Evolutionary conservation across 2,329 filamentous ascomycete species (phyloP).

Genomic region (Claviceps sp.): DNA sequence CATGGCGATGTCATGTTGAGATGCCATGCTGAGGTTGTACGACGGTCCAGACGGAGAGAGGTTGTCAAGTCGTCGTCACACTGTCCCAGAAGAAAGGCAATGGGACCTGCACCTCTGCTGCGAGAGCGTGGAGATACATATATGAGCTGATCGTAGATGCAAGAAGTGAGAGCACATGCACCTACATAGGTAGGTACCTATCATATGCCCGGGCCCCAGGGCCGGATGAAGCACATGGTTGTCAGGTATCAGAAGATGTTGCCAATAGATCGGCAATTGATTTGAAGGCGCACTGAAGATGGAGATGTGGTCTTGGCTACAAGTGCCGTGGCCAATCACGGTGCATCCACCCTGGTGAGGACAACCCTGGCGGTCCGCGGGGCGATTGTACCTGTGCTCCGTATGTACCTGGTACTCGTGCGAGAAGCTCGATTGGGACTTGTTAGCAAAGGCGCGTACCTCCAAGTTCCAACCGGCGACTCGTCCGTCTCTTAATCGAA

Average conservation of each 20-base stretch:
- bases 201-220: background rate
- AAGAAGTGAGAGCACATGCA: background rate
- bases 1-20: background rate
- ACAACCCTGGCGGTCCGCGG: too few relatives aligned
- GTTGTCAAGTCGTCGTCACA: background rate
- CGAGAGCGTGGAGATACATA: background rate
- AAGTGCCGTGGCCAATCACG: background rate
- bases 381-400: too few relatives aligned
- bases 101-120: background rate
- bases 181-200: background rate
- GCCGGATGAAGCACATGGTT: background rate
- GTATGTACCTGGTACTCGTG: too few relatives aligned
- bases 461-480: too few relatives aligned
- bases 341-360: too few relatives aligned
- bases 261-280: background rate
- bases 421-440: too few relatives aligned
- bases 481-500: too few relatives aligned
- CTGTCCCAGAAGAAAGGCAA: background rate
- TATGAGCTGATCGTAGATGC: background rate
- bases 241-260: background rate
- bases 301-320: background rate
- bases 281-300: background rate
- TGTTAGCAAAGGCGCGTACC: too few relatives aligned
- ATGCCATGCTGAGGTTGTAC: background rate
- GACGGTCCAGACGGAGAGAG: background rate